A percentile compares a stretch with the other conserved stretches of the same genome.
Conservation (phyloP, 768 basidiomycete genomes). For the Amanita pseudoporphyria region DNA sequence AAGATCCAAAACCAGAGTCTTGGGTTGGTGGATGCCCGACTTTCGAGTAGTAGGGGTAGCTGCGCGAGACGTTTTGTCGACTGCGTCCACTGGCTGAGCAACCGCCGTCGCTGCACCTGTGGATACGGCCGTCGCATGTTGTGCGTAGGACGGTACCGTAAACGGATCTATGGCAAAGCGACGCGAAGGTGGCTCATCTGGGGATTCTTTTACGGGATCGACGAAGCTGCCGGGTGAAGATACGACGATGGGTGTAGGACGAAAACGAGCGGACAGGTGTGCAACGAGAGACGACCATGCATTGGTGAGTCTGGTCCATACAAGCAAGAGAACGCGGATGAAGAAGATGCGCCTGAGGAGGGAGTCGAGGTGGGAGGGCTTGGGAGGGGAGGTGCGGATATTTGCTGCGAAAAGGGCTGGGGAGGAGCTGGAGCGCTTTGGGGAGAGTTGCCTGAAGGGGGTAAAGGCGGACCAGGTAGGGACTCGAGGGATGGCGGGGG, state of each 20-base stretch:
- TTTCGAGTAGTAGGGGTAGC: constrained; percentile 47
- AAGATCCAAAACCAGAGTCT: constrained; percentile 94
- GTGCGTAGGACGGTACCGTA: background rate
- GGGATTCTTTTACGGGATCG: constrained; percentile 8
- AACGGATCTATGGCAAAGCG: constrained; percentile 3
- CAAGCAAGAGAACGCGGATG: constrained; percentile 55
- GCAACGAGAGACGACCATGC: constrained; percentile 43
- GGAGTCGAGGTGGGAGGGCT: constrained; percentile 24
- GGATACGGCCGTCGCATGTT: too few relatives aligned
- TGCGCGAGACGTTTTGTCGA: constrained; percentile 23
- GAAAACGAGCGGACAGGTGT: background rate
- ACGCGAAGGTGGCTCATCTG: background rate
- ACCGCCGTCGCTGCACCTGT: background rate
- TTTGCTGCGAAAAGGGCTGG: constrained; percentile 34
- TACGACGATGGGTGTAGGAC: background rate
- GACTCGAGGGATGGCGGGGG: constrained; percentile 35
- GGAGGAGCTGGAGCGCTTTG: constrained; percentile 57
- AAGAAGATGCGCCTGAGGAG: constrained; percentile 55
- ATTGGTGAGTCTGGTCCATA: constrained; percentile 61
- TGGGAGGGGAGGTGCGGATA: constrained; percentile 8
- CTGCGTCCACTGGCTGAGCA: background rate
- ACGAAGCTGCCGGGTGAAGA: background rate
- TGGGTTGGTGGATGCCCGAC: constrained; percentile 72
- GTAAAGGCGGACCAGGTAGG: constrained; percentile 50
- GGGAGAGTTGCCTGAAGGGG: constrained; percentile 31